A percentile compares a stretch with the other conserved stretches of the same genome.
phyloP scores from a whole-genome alignment of 2,329 filamentous ascomycete species.

The Cordyceps cicadae region DNA sequence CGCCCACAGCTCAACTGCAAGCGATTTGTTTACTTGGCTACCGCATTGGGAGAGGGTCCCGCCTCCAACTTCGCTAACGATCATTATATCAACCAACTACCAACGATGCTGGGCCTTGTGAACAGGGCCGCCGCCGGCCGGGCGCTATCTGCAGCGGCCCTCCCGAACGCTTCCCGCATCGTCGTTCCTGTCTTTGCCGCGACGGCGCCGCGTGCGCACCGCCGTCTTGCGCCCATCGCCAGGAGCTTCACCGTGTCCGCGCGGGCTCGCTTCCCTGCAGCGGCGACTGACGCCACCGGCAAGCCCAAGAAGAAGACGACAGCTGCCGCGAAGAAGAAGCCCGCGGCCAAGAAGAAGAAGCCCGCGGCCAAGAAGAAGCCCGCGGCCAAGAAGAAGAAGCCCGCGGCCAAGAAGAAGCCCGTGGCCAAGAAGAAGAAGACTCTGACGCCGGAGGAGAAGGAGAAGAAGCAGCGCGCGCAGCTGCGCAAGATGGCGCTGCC shows the following conservation, averaged over 20 bases:
- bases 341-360: constrained; percentile 26
- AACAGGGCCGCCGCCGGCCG: constrained; percentile 32
- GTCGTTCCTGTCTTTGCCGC: constrained; percentile 16
- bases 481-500: constrained; percentile 35
- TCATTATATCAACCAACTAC: background rate
- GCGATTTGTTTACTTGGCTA: constrained; percentile 4
- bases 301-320: constrained; percentile 20
- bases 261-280: constrained; percentile 19
- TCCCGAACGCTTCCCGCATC: constrained; percentile 17
- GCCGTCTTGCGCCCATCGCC: constrained; percentile 15
- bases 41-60: background rate
- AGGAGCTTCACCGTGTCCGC: constrained; percentile 26
- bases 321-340: constrained; percentile 17
- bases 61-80: background rate
- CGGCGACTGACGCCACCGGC: constrained; percentile 13
- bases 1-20: background rate
- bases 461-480: constrained; percentile 24
- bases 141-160: constrained; percentile 15
- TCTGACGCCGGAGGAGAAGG: constrained; percentile 31
- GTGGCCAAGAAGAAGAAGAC: constrained; percentile 26
- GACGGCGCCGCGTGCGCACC: constrained; percentile 15
- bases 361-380: constrained; percentile 19
- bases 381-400: constrained; percentile 26
- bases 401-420: constrained; percentile 18
- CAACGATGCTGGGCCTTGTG: constrained; percentile 34